A percentile compares a stretch with the other conserved stretches of the same genome.
phyloP scores from a whole-genome alignment of 2,329 filamentous ascomycete genomes.

The Teratosphaeria zuluensis region DNA sequence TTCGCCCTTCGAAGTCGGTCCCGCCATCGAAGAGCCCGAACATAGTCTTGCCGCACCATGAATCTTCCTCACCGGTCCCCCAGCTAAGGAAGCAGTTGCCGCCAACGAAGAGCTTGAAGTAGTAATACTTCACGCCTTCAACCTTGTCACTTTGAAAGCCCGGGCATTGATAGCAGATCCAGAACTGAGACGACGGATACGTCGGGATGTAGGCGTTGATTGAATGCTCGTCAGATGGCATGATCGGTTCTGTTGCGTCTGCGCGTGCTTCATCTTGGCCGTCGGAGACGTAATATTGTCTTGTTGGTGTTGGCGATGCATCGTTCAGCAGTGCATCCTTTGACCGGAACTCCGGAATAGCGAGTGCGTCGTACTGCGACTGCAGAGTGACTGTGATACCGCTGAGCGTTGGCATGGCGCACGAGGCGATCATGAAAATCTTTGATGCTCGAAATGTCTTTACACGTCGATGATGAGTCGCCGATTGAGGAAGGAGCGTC shows the following conservation, averaged over 20 bases:
- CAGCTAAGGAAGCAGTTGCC: constrained; percentile 33
- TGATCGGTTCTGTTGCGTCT: neutral
- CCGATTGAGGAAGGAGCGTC: neutral
- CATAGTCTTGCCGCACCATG: constrained; percentile 36
- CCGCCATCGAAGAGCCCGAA: constrained; percentile 33
- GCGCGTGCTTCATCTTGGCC: constrained; percentile 9
- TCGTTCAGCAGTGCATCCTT: neutral
- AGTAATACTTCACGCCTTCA: constrained; percentile 20
- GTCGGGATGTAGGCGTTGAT: constrained; percentile 26
- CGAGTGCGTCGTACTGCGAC: constrained; percentile 32
- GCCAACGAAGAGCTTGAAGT: constrained; percentile 39
- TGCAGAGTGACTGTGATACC: constrained; percentile 32
- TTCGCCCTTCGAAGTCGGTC: constrained; percentile 20
- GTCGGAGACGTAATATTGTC: constrained; percentile 14
- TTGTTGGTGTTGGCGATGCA: neutral
- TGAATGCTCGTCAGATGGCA: neutral
- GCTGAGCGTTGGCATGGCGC: constrained; percentile 24
- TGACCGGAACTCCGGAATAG: constrained; percentile 25
- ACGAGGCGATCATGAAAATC: neutral
- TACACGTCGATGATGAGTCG: too few species aligned
- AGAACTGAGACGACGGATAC: constrained; percentile 32
- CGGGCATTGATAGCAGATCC: constrained; percentile 31
- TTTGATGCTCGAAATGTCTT: neutral
- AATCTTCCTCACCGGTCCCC: constrained; percentile 33
- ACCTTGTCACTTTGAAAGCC: neutral